These are phyloP conservation scores for Glycine latifolia DNA, from an alignment of 306 rosid species.

Conservation along the genomic window DNA sequence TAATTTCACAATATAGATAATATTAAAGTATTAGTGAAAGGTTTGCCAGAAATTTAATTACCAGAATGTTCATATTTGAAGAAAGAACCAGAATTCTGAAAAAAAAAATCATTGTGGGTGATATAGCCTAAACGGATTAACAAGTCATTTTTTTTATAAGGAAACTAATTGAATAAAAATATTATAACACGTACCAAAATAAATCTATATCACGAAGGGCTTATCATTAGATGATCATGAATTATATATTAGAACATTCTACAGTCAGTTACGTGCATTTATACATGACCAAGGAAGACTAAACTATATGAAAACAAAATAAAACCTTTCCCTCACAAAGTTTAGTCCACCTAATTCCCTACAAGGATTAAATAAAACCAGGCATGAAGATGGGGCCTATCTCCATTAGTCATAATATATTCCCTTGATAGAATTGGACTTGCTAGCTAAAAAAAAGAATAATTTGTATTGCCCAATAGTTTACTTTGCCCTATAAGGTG, in stretches of 20 bases:
- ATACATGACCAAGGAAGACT: not conserved
- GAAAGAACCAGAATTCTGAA: too few species aligned
- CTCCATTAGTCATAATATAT: conserved; percentile 39
- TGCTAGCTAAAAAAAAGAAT: not conserved
- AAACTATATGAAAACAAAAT: conserved; percentile 26
- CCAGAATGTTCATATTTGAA: too few species aligned
- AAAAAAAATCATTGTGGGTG: too few species aligned
- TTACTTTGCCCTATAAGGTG: conserved; percentile 40
- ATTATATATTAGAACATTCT: not conserved
- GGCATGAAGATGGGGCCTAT: conserved; percentile 20
- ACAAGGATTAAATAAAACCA: conserved; percentile 35
- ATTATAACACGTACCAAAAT: not conserved
- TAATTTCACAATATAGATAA: too few species aligned
- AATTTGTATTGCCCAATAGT: not conserved
- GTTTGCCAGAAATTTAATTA: too few species aligned
- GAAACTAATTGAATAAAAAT: not conserved
- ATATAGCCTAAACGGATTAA: not conserved
- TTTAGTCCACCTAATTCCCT: conserved; percentile 43
- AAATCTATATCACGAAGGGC: conserved; percentile 18
- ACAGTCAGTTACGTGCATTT: conserved; percentile 22
- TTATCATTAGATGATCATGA: conserved; percentile 36
- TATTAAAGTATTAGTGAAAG: too few species aligned
- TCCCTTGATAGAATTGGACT: conserved; percentile 31
- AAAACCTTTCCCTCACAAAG: not conserved
- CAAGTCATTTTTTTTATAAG: not conserved